A percentile compares a stretch with the other conserved stretches of the same genome.
Evolutionary conservation across 129 eudicot genomes (phyloP).

Genomic region (Chrysanthemum makinoi): DNA sequence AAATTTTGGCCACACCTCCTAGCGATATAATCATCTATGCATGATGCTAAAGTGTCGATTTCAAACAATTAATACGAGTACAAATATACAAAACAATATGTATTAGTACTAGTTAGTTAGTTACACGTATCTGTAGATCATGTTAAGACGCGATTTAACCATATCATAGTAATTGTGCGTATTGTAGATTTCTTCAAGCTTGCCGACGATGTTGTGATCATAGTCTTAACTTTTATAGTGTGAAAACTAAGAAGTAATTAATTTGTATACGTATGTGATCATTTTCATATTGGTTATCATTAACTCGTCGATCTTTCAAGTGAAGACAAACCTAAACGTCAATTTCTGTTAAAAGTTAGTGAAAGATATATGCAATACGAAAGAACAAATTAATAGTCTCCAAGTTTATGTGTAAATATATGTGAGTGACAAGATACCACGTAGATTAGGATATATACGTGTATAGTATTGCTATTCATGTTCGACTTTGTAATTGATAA

Average conservation of each 20-base stretch:
- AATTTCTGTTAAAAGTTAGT: conserved; percentile 34
- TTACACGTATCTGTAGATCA: not conserved
- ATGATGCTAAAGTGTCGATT: conserved; percentile 23
- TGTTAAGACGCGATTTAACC: too few species aligned
- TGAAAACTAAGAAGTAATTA: not conserved
- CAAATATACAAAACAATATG: not conserved
- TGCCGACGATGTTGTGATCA: not conserved
- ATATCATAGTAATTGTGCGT: too few species aligned
- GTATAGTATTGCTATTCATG: not conserved
- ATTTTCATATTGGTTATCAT: not conserved
- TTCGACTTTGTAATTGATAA: not conserved
- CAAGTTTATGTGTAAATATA: conserved; percentile 1
- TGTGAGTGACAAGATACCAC: conserved; percentile 32
- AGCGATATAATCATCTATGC: conserved; percentile 1
- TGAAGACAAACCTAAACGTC: conserved; percentile 32
- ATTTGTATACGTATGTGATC: not conserved
- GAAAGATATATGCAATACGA: conserved; percentile 29
- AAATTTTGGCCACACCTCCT: conserved; percentile 25
- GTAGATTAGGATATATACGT: conserved; percentile 19
- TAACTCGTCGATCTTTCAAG: conserved; percentile 3
- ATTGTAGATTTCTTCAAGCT: too few species aligned
- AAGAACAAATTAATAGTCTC: conserved; percentile 22
- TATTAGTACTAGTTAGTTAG: not conserved
- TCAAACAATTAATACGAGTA: not conserved
- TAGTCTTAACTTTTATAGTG: not conserved